A percentile compares a stretch with the other conserved stretches of the same genome.
phyloP scores from a whole-genome alignment of 768 basidiomycete genomes.

The Cystoderma amianthinum region DNA sequence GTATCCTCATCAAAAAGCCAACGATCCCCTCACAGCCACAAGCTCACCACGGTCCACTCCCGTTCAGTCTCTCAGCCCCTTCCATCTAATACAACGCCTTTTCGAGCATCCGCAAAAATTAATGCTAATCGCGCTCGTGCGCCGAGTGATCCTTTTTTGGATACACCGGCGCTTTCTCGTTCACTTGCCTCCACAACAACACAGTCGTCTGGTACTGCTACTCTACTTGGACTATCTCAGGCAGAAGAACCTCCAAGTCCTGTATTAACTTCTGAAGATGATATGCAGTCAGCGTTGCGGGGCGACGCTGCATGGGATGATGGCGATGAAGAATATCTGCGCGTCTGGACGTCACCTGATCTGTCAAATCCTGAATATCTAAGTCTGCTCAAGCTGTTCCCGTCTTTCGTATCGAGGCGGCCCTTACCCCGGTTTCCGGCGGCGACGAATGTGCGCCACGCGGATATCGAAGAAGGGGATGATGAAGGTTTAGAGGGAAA shows the following conservation, averaged over 20 bases:
- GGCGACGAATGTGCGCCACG: constrained; percentile 23
- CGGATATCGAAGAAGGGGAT: constrained; percentile 69
- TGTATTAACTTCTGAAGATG: constrained; percentile 25
- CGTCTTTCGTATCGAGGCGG: constrained; percentile 64
- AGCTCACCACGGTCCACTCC: constrained; percentile 36
- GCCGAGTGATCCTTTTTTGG: constrained; percentile 75
- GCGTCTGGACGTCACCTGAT: constrained; percentile 80
- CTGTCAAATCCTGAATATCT: constrained; percentile 70
- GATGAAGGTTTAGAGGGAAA: constrained; percentile 46
- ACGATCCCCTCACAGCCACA: constrained; percentile 19
- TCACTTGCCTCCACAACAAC: constrained; percentile 51
- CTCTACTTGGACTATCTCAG: no score
- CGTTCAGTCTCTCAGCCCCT: constrained; percentile 53
- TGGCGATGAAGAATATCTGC: constrained; percentile 40
- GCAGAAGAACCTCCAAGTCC: constrained; percentile 37
- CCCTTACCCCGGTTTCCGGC: constrained; percentile 68
- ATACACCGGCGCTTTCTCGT: constrained; percentile 53
- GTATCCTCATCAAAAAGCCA: constrained; percentile 30
- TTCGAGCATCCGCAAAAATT: no score
- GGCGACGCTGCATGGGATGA: constrained; percentile 19
- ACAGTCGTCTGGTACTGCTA: constrained; percentile 29
- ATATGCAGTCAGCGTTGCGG: constrained; percentile 17
- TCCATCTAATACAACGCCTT: constrained; percentile 32
- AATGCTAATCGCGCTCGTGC: constrained; percentile 63
- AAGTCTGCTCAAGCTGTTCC: constrained; percentile 67